Conservation (phyloP, 2,329 filamentous ascomycete genomes). For the Beauveria sp. region DNA sequence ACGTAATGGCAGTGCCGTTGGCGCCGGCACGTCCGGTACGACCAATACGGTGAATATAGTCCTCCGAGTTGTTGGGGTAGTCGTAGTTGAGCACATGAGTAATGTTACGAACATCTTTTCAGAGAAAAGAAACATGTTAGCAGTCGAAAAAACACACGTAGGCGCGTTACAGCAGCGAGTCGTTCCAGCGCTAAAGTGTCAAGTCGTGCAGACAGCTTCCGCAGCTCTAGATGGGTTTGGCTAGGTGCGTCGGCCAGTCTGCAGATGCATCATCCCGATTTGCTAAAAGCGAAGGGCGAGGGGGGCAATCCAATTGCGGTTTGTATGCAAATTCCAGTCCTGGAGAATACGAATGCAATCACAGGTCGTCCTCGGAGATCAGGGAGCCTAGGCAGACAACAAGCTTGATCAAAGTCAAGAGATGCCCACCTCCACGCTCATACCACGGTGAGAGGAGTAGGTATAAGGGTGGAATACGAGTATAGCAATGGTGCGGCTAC, state of each 20-base stretch:
- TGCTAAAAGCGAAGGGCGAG: conserved; percentile 35
- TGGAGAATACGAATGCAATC: conserved; percentile 36
- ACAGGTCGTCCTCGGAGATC: conserved; percentile 45
- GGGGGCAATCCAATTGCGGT: conserved; percentile 53
- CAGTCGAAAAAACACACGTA: conserved; percentile 40
- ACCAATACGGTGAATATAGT: conserved; percentile 95
- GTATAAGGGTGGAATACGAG: conserved; percentile 70
- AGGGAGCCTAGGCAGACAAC: conserved; percentile 49
- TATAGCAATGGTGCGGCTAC: conserved; percentile 55
- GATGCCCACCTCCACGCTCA: conserved; percentile 69
- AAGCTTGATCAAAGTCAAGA: conserved; percentile 67
- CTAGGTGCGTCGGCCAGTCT: conserved; percentile 33
- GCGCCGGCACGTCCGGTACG: conserved; percentile 93
- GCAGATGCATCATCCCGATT: conserved; percentile 37
- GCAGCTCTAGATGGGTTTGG: conserved; percentile 26
- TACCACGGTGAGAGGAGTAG: conserved; percentile 51
- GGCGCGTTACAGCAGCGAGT: conserved; percentile 45
- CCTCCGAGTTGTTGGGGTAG: conserved; percentile 98
- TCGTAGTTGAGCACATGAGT: conserved; percentile 99
- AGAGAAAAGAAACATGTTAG: conserved; percentile 65
- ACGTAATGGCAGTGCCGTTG: conserved; percentile 91
- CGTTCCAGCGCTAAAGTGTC: conserved; percentile 45
- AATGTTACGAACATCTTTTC: conserved; percentile 99
- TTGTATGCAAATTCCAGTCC: conserved; percentile 43
- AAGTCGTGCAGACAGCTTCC: conserved; percentile 8